Conservation (phyloP, 2,329 filamentous ascomycete genomes). For the Hymenoscyphus scutula region DNA sequence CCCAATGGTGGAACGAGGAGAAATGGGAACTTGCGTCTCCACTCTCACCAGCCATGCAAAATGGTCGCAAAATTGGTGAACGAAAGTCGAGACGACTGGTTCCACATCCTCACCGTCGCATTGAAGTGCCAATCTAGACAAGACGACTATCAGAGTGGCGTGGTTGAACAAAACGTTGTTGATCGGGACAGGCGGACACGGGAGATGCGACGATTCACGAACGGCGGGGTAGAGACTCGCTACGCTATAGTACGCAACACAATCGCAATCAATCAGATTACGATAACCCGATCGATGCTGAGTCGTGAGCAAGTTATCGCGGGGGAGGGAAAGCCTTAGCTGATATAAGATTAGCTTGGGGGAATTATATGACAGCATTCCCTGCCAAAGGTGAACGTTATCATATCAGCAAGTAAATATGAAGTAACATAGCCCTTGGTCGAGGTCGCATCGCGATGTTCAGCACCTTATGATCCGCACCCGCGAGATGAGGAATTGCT, state of each 20-base stretch:
- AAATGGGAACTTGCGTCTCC: slow-evolving; percentile 13
- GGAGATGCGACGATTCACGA: neutral
- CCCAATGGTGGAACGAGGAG: slow-evolving; percentile 16
- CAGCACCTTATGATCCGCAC: slow-evolving; percentile 17
- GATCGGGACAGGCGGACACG: neutral
- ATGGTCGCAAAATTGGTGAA: slow-evolving; percentile 13
- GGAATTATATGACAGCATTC: neutral
- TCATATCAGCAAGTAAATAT: too few species aligned
- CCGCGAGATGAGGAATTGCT: slow-evolving; percentile 21
- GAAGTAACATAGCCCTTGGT: slow-evolving; percentile 3
- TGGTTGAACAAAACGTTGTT: slow-evolving; percentile 6
- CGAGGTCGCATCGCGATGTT: slow-evolving; percentile 13
- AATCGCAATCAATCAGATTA: slow-evolving; percentile 2
- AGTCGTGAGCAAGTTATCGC: neutral
- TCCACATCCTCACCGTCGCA: slow-evolving; percentile 11
- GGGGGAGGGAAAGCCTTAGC: neutral
- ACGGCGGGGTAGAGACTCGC: slow-evolving; percentile 5
- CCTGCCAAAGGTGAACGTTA: neutral
- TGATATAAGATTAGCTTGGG: neutral
- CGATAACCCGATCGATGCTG: neutral
- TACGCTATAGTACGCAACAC: too few species aligned
- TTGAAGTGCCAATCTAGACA: slow-evolving; percentile 1
- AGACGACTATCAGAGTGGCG: slow-evolving; percentile 3
- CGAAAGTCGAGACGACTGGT: slow-evolving; percentile 5
- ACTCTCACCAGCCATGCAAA: slow-evolving; percentile 12